Evolutionary conservation across 176 grass and related monocot species (phyloP).

Genomic region (Aegilops sharonensis): DNA sequence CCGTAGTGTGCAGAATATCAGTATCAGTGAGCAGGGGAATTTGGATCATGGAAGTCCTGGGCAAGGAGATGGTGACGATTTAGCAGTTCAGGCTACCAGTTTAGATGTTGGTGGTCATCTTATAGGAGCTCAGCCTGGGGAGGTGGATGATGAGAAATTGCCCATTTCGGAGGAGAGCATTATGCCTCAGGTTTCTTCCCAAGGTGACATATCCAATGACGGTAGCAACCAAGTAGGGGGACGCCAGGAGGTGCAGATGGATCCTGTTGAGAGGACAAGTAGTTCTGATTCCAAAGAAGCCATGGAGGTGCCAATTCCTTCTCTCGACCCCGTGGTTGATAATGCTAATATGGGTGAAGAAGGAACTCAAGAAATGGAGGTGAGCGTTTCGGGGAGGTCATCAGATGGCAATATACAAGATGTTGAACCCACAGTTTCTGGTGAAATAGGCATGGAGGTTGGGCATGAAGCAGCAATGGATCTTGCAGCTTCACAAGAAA

Average conservation of each 20-base stretch:
- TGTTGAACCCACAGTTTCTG: neutral
- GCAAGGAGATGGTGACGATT: neutral
- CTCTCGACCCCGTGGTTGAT: conserved; percentile 20
- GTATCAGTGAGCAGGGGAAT: conserved; percentile 21
- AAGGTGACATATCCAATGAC: neutral
- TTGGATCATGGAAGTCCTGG: neutral
- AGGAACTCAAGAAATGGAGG: conserved; percentile 7
- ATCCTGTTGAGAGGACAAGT: conserved; percentile 23
- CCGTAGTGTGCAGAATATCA: neutral
- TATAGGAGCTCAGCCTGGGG: conserved; percentile 5
- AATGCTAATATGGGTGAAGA: conserved; percentile 5
- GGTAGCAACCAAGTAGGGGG: neutral
- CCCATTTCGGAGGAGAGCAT: conserved; percentile 16
- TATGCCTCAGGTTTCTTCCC: conserved; percentile 21
- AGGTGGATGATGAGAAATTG: conserved; percentile 1
- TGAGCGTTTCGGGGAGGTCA: conserved; percentile 25
- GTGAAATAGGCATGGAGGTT: conserved; percentile 1
- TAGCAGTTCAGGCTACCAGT: neutral
- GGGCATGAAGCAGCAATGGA: conserved; percentile 12
- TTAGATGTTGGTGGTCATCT: neutral
- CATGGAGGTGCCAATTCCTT: neutral
- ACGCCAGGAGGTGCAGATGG: conserved; percentile 21
- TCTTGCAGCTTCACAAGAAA: conserved; percentile 16
- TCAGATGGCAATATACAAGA: conserved; percentile 22
- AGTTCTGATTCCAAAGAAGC: conserved; percentile 24